phyloP scores from a whole-genome alignment of 306 rosid genomes.

The Abrus pulchellus region DNA sequence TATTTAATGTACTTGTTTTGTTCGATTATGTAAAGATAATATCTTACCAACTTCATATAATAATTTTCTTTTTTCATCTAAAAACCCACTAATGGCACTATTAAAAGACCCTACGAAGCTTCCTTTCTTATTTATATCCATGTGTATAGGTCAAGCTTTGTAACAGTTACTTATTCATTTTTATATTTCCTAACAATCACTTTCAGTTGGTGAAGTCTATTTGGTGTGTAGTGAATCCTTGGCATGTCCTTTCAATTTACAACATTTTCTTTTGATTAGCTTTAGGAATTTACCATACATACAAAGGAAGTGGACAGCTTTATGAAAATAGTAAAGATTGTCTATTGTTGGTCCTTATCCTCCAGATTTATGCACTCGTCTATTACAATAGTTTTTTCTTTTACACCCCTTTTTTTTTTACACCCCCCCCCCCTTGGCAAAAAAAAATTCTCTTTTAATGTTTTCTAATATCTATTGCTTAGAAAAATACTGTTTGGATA shows the following conservation, averaged over 20 bases:
- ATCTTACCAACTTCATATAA: not conserved
- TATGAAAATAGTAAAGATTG: not conserved
- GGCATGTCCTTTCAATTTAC: not conserved
- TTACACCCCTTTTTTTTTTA: too few species aligned
- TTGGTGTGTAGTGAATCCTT: not conserved
- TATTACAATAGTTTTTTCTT: slow-evolving; percentile 2
- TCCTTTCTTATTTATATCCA: not conserved
- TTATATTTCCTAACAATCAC: not conserved
- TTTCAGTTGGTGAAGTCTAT: not conserved
- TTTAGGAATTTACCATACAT: not conserved
- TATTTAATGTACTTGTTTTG: not conserved
- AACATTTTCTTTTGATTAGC: not conserved
- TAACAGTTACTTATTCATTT: not conserved
- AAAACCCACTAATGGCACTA: not conserved
- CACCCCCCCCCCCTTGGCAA: not conserved
- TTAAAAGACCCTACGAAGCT: not conserved
- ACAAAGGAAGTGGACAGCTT: not conserved
- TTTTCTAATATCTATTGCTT: not conserved
- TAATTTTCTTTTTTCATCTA: not conserved
- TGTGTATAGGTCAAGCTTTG: too few species aligned
- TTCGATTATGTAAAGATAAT: not conserved
- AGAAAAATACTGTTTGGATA: not conserved
- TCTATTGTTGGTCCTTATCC: not conserved
- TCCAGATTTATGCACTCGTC: not conserved
- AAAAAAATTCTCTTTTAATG: not conserved